Base-by-base conservation (phyloP, 2,329 filamentous ascomycete species). In the Sclerotinia subarctica region DNA sequence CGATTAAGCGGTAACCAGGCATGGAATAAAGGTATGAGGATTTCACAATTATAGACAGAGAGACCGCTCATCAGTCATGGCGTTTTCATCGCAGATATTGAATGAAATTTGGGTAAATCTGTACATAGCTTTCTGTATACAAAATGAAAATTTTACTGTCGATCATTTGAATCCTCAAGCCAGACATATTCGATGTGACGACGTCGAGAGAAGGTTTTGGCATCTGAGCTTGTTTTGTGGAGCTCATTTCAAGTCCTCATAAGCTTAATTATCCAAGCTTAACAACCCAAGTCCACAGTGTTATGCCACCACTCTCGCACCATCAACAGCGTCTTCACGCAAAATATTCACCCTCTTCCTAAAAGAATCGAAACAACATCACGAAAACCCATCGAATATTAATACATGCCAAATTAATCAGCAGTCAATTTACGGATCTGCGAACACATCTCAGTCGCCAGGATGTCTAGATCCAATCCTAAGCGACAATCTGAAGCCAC, bases 81-180 rank as follows among this genome's bases (percentile, higher is more conserved):
- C 29, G 42, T 83, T 93, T 13, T 87, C 93, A 87, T 93, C 62
- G 82, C 90, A 29, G 90, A 93, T 76, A 84, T 93, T 64, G 81
- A 82, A n/a, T n/a, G n/a, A n/a, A n/a, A n/a, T n/a, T n/a, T n/a
- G n/a, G n/a, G n/a, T n/a, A n/a, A n/a, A n/a, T n/a, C n/a, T n/a
- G n/a, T n/a, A n/a, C n/a, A n/a, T n/a, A n/a, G n/a, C n/a, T n/a
- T n/a, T n/a, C n/a, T n/a, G n/a, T n/a, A 0, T 54, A 11, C 10
- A 35, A 19, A 11, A 53, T 32, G 0, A 15, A 35, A 5, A 7
- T 21, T 35, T 21, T 35, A 15, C 2, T 2, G n/a, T 54, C 8
- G 6, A 54, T 32, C 32, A 35, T 54, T 19, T 10, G 19, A 21
- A 19, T 47, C 17, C 44, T 21, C 1, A 47, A 21, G 44, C 38